Base-by-base conservation (phyloP, 805 yeast genomes). In the Ogataea dorogensis region DNA sequence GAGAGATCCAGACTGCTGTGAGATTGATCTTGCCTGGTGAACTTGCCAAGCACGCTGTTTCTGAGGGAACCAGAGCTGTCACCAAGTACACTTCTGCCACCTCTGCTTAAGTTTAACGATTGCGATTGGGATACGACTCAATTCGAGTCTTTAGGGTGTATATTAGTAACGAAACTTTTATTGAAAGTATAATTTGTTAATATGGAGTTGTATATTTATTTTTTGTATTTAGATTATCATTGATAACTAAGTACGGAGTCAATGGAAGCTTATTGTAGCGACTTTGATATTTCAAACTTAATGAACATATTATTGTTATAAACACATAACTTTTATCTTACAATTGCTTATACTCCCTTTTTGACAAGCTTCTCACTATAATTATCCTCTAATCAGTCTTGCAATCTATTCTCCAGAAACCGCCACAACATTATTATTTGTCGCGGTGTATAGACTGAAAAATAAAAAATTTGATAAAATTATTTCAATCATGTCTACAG, bases 21-120 rank as follows among this genome's bases (percentile, higher is more conserved):
- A 86, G 96, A 79, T 81, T 88, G 63, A 87, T 88, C 71, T 81
- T 88, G 58, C 97, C 97, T 56, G 97, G 96, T 79, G 96, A 88
- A 75, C 77, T 88, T 65, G 95, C 96, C 57, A 87, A 87, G 78
- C 96, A 88, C 73, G 96, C 96, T 61, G 95, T 87, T 57, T 84
- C 95, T 58, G 97, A 88, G 75, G 96, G 96, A 77, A 86, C 95
- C 57, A 86, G 95, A 79, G 94, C 96, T 67, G 95, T 86, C 60
- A 85, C 95, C 68, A 87, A 87, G 75, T 87, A 86, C 79, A 82
- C 95, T 58, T 81, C 95, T 61, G 73, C 62, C 33, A 52, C 63
- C 36, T 57, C 63, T 24, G 64, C 63, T 57, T 59, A 47, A 57
- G 31, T 35, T 29, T 24, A 27, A 26, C 38, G 30, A 38, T 36